Conservation (phyloP, 495 filamentous ascomycete species). For the Bacidia gigantensis region DNA sequence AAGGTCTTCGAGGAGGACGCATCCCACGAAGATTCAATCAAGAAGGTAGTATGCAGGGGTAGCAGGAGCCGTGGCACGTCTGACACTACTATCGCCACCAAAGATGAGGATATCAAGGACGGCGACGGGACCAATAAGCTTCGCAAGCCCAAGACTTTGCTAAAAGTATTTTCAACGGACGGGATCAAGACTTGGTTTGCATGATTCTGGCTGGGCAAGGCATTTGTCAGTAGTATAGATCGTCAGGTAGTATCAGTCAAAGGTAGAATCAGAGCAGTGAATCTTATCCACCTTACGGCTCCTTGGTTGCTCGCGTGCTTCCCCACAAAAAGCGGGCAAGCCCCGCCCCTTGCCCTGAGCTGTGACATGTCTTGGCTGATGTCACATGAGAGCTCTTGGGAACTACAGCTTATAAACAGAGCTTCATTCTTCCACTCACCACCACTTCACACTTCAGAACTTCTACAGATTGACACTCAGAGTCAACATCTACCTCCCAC, state of each 20-base stretch:
- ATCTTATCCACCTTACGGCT: no score
- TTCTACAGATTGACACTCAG: no score
- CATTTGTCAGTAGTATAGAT: no score
- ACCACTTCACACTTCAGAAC: not conserved
- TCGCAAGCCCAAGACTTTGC: constrained; percentile 21
- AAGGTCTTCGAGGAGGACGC: not conserved
- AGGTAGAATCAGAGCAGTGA: no score
- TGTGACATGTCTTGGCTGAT: no score
- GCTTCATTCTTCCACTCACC: not conserved
- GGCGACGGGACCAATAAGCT: not conserved
- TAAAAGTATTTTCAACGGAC: constrained; percentile 28
- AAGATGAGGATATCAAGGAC: not conserved
- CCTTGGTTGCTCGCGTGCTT: no score
- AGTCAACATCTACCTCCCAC: no score
- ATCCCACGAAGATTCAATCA: not conserved
- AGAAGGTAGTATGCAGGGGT: not conserved
- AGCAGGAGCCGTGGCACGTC: not conserved
- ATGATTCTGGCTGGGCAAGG: no score
- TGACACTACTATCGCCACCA: not conserved
- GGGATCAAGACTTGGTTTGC: constrained; percentile 31
- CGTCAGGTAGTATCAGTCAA: no score
- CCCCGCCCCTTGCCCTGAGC: no score
- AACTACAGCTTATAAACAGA: not conserved
- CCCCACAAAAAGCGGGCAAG: no score
- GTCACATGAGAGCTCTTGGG: not conserved